Base-by-base conservation (phyloP, 2,329 filamentous ascomycete genomes). In the Pseudogymnoascus sp. region DNA sequence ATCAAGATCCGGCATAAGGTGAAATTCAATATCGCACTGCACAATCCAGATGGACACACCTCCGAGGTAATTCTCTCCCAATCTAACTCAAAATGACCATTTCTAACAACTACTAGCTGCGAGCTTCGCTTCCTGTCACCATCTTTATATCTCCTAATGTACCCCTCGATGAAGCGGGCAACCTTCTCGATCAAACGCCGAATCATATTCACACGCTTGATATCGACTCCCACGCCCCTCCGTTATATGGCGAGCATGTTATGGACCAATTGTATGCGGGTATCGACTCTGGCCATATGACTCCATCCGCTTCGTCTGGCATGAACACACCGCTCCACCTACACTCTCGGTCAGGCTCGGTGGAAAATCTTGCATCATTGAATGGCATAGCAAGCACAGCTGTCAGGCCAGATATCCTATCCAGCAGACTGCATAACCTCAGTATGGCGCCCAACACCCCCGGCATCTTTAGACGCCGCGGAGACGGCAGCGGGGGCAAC, bases 131-230 rank as follows among this genome's bases (percentile, higher is more conserved):
- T 33, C 92, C 94, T 1, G 84, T 97, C 14, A 91, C 91, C 60
- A 87, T 99, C 38, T 97, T 96, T 75, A 97, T 97, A 67, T 99
- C 94, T 4, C 93, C 94, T 0, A 94, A 94, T 70, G 86, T 96
- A 69, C 88, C 91, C 0, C 84, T 97, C 37, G 90, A 94, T 69
- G 91, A 96, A 59, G 84, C 93, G 63, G 94, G 96, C 68, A 87
- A 89, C 68, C 81, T 97, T 2, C 78, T 90, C 60, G 80, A 82
- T 60, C 82, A 85, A 69, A 78, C 78, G n/a, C 79, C 82, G 14
- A 67, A 78, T 70, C 71, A 77, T 63, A 74, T 79, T 67, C 72
- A 77, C 63, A 73, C 75, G 35, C 76, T 76, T 8, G 78, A 81
- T 47, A 77, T 79, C 39, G 81, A 85, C 39, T 78, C 84, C 18